Percentiles rank a stretch among this genome's conserved stretches.
Evolutionary conservation across 495 filamentous ascomycete species (phyloP).

Genomic region (Penicillium tannophilum): DNA sequence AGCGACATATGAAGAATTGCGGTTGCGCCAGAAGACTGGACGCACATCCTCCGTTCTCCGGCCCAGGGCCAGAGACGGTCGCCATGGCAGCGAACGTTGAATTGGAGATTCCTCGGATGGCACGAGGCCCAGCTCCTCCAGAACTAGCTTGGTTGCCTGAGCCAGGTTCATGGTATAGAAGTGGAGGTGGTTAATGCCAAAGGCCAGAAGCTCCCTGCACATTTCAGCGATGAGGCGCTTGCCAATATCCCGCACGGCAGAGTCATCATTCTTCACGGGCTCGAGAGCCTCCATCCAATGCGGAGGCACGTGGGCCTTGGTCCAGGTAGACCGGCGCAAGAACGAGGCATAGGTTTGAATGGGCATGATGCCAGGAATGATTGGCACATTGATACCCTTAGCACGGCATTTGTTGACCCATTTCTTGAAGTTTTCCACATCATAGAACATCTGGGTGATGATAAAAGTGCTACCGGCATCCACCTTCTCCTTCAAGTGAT

Average conservation of each 20-base stretch:
- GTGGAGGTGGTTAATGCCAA: conserved; percentile 86
- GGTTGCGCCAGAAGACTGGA: conserved; percentile 98
- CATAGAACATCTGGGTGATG: conserved; percentile 99
- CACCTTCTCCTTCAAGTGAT: conserved; percentile 96
- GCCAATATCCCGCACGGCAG: conserved; percentile 86
- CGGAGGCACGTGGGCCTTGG: conserved; percentile 77
- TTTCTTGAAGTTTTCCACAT: conserved; percentile 87
- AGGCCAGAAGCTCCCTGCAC: conserved; percentile 78
- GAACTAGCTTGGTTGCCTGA: conserved; percentile 87
- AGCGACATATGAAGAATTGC: conserved; percentile 90
- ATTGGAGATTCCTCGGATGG: conserved; percentile 74
- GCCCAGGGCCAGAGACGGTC: conserved; percentile 86
- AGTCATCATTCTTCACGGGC: conserved; percentile 95
- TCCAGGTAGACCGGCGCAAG: conserved; percentile 84
- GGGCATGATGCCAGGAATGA: conserved; percentile 98
- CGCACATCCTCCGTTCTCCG: conserved; percentile 93
- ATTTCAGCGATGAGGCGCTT: conserved; percentile 89
- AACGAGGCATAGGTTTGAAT: conserved; percentile 95
- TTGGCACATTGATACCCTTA: conserved; percentile 83
- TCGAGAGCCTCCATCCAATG: conserved; percentile 82
- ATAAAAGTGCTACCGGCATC: conserved; percentile 93
- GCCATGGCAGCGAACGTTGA: conserved; percentile 89
- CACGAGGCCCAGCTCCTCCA: conserved; percentile 82
- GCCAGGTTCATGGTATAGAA: conserved; percentile 99
- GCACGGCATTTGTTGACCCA: conserved; percentile 88